Evolutionary conservation across 257 asterid genomes (phyloP).

Genomic region (Pogostemon cablin): DNA sequence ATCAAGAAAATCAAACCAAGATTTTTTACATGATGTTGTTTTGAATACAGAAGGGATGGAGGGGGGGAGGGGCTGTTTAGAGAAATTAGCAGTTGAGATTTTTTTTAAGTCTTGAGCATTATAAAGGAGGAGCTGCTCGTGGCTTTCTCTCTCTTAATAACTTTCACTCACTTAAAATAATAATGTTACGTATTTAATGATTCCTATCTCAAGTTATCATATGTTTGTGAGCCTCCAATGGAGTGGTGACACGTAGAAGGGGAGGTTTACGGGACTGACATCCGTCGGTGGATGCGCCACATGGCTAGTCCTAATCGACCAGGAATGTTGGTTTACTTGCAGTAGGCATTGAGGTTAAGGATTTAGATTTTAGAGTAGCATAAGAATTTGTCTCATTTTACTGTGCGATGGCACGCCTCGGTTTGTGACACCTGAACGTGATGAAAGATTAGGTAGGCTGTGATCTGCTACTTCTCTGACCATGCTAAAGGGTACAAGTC

Average conservation of each 20-base stretch:
- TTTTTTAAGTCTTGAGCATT: constrained; percentile 29
- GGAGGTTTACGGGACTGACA: background rate
- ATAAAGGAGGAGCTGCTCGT: constrained; percentile 36
- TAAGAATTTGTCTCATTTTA: constrained; percentile 22
- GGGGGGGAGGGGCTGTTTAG: background rate
- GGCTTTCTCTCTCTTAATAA: constrained; percentile 31
- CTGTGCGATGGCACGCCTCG: background rate
- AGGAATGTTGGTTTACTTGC: background rate
- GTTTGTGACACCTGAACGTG: background rate
- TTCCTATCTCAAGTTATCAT: constrained; percentile 7
- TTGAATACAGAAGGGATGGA: constrained; percentile 71
- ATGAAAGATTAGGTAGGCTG: background rate
- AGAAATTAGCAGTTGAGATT: constrained; percentile 19
- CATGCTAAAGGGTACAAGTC: background rate
- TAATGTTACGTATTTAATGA: background rate
- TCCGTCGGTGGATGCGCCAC: background rate
- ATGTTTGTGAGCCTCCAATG: background rate
- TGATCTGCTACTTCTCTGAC: constrained; percentile 8
- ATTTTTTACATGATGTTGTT: constrained; percentile 18
- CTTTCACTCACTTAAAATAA: constrained; percentile 24
- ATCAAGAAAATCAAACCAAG: constrained; percentile 44
- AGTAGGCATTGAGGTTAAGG: constrained; percentile 18
- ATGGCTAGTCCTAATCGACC: constrained; percentile 2
- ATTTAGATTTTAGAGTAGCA: background rate
- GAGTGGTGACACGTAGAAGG: background rate